These are phyloP conservation scores for Cyclotella distinguenda DNA, from an alignment of 108 stramenopile genomes.

Conservation along the genomic window DNA sequence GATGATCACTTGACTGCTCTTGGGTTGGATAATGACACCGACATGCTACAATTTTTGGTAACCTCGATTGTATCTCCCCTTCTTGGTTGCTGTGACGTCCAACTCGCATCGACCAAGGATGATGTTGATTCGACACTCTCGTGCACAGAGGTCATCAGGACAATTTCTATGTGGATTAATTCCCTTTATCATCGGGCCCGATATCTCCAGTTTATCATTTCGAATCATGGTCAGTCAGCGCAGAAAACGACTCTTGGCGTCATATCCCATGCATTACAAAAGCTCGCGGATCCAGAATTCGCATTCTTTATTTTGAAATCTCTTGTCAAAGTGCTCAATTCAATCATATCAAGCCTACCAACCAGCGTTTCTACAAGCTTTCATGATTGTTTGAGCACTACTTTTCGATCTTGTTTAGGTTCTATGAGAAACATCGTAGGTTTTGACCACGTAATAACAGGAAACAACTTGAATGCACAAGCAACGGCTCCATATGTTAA, in stretches of 20 bases:
- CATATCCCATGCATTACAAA: constrained; percentile 12
- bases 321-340: constrained; percentile 18
- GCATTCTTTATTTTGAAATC: constrained; percentile 21
- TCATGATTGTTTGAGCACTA: constrained; percentile 7
- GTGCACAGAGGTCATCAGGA: constrained; percentile 22
- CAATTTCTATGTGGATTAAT: constrained; percentile 20
- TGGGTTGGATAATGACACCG: constrained; percentile 23
- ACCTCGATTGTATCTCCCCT: constrained; percentile 31
- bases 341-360: constrained; percentile 18
- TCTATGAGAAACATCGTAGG: constrained; percentile 16
- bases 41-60: constrained; percentile 29
- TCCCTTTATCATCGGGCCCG: constrained; percentile 25
- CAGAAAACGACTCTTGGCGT: background rate
- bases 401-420: constrained; percentile 30
- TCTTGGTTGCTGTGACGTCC: constrained; percentile 13
- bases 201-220: constrained; percentile 2
- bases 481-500: background rate
- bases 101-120: constrained; percentile 17
- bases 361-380: background rate
- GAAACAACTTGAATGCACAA: background rate
- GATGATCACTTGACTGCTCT: constrained; percentile 13
- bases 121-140: constrained; percentile 13
- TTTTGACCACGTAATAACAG: background rate
- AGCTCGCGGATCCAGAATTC: constrained; percentile 8
- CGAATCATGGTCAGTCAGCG: background rate